Conservation (phyloP, 2,329 filamentous ascomycete genomes). For the Aspergillus sp. region DNA sequence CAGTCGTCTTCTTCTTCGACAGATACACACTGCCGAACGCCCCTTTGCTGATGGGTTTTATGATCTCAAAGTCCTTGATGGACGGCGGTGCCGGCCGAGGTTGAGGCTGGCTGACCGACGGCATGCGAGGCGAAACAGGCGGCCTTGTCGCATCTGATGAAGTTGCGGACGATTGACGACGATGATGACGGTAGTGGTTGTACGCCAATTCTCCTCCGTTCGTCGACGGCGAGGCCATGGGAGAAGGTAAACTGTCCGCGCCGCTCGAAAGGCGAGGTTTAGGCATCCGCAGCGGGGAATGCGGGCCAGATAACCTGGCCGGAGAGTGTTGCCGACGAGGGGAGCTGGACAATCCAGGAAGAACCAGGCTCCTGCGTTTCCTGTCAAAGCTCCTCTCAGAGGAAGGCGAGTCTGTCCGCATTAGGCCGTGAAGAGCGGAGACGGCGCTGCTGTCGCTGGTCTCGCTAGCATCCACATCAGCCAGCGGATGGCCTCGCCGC, state of each 20-base stretch:
- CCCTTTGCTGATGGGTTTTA: conserved; percentile 98
- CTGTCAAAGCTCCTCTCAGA: conserved; percentile 79
- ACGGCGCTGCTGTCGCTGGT: conserved; percentile 75
- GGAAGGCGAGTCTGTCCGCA: conserved; percentile 78
- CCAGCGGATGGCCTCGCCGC: conserved; percentile 66
- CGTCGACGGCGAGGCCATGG: conserved; percentile 81
- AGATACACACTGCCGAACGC: conserved; percentile 97
- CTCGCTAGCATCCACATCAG: conserved; percentile 77
- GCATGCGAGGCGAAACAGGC: conserved; percentile 73
- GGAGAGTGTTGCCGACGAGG: conserved; percentile 84
- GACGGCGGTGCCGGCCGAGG: conserved; percentile 84
- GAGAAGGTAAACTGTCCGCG: conserved; percentile 57
- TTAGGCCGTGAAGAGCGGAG: conserved; percentile 61
- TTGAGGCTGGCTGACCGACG: conserved; percentile 69
- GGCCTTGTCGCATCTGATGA: conserved; percentile 60
- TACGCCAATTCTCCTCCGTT: conserved; percentile 60
- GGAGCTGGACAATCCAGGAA: conserved; percentile 64
- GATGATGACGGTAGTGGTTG: conserved; percentile 56
- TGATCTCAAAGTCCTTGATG: conserved; percentile 98
- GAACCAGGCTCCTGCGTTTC: conserved; percentile 76
- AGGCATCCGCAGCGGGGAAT: conserved; percentile 74
- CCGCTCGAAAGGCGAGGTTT: conserved; percentile 62
- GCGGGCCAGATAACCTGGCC: conserved; percentile 62
- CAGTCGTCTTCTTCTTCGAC: conserved; percentile 96
- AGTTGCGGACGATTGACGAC: conserved; percentile 82